Evolutionary conservation across 495 filamentous ascomycete species (phyloP).

Genomic region (Trichoderma gamsii): DNA sequence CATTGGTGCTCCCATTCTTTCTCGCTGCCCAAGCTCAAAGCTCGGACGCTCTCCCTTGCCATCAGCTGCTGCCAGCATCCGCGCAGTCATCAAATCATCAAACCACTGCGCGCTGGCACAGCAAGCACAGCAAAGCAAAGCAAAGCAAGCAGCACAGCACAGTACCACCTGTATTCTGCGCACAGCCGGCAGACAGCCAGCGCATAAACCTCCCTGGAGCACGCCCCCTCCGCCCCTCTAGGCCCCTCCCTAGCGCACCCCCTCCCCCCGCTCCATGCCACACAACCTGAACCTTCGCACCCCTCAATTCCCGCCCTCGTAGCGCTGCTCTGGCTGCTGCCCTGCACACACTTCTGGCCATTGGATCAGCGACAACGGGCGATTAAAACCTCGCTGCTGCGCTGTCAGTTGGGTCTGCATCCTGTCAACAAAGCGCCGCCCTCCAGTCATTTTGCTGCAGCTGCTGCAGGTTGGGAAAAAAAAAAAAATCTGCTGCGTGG

Average conservation of each 20-base stretch:
- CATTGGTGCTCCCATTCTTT: too few species aligned
- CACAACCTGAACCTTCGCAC: conserved; percentile 1
- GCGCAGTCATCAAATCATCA: too few species aligned
- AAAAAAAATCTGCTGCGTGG: neutral
- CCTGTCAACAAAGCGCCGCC: neutral
- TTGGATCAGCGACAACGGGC: conserved; percentile 13
- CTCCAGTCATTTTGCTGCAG: neutral
- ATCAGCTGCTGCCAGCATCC: too few species aligned
- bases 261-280: neutral
- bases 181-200: neutral
- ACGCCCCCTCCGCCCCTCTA: neutral
- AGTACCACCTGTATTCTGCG: neutral
- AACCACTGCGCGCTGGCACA: too few species aligned
- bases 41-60: too few species aligned
- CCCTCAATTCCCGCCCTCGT: conserved; percentile 9
- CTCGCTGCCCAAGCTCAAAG: neutral
- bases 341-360: conserved; percentile 13
- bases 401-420: conserved; percentile 2
- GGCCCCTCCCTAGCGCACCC: neutral
- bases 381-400: conserved; percentile 12
- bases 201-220: conserved; percentile 8
- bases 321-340: conserved; percentile 2
- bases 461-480: neutral
- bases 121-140: neutral
- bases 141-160: neutral